These are phyloP conservation scores for Boletus tomentosulus DNA, from an alignment of 768 basidiomycete genomes.

Conservation along the genomic window DNA sequence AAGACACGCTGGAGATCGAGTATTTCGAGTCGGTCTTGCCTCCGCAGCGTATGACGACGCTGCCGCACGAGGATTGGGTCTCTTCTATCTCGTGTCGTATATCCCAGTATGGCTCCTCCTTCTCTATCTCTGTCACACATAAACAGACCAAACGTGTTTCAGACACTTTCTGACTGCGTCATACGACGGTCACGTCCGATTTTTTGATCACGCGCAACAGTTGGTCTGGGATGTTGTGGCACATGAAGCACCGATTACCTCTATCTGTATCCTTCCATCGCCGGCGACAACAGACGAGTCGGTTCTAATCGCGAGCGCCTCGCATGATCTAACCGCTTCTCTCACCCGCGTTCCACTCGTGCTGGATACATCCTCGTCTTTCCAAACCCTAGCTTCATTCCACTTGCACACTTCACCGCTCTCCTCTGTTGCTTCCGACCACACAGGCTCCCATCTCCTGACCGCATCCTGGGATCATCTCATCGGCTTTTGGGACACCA, in stretches of 20 bases:
- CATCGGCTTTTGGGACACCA: conserved; percentile 76
- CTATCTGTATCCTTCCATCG: conserved; percentile 51
- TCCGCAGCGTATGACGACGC: conserved; percentile 71
- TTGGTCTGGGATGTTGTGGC: conserved; percentile 44
- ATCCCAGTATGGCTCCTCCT: conserved; percentile 20
- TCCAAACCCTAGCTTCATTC: conserved; percentile 54
- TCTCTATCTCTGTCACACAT: not conserved
- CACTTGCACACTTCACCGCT: conserved; percentile 82
- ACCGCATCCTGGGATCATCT: conserved; percentile 87
- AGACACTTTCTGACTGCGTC: conserved; percentile 76
- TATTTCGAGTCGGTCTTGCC: conserved; percentile 89
- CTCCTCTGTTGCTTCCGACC: conserved; percentile 60
- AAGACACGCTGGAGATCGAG: conserved; percentile 89
- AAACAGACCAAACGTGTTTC: not conserved
- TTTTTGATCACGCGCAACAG: conserved; percentile 68
- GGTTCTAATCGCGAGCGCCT: conserved; percentile 58
- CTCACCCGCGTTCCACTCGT: conserved; percentile 35
- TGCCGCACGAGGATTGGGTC: conserved; percentile 94
- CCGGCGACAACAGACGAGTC: conserved; percentile 25
- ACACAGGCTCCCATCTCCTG: conserved; percentile 59
- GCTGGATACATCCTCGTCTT: conserved; percentile 16
- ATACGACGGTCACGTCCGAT: conserved; percentile 73
- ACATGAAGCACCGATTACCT: conserved; percentile 68
- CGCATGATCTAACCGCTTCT: conserved; percentile 74
- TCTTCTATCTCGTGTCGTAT: conserved; percentile 67